Conservation (phyloP, 305 asterid species). For the Nicotiana rustica region DNA sequence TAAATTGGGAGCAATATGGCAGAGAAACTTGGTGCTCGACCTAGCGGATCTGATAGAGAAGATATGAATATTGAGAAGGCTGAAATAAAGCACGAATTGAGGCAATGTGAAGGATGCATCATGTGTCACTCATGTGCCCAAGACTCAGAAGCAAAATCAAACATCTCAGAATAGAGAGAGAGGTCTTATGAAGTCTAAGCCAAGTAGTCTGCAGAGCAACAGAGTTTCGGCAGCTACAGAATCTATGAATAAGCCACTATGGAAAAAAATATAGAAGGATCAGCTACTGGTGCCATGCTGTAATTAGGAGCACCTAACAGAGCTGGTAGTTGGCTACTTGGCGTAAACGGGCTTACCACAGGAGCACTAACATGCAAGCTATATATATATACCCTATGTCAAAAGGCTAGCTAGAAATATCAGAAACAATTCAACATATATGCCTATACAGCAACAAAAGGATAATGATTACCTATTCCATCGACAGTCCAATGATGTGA, state of each 20-base stretch:
- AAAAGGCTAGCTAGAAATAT: too few relatives aligned
- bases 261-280: too few relatives aligned
- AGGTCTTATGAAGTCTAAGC: slow-evolving; percentile 52
- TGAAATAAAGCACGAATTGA: slow-evolving; percentile 61
- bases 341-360: too few relatives aligned
- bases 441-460: too few relatives aligned
- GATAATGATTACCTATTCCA: too few relatives aligned
- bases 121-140: slow-evolving; percentile 45
- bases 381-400: too few relatives aligned
- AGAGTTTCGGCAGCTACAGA: slow-evolving; percentile 44
- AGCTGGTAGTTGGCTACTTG: too few relatives aligned
- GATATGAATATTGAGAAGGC: slow-evolving; percentile 51
- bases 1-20: slow-evolving; percentile 36
- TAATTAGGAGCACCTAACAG: slow-evolving; percentile 37
- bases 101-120: slow-evolving; percentile 54
- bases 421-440: too few relatives aligned
- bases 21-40: slow-evolving; percentile 41
- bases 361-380: too few relatives aligned
- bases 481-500: too few relatives aligned
- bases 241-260: slow-evolving; percentile 39
- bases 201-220: slow-evolving; percentile 40
- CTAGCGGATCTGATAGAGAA: slow-evolving; percentile 39
- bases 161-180: slow-evolving; percentile 47
- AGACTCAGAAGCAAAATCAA: slow-evolving; percentile 50
- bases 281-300: too few relatives aligned